Evolutionary conservation across 257 asterid genomes (phyloP).

Genomic region (Echium plantagineum): DNA sequence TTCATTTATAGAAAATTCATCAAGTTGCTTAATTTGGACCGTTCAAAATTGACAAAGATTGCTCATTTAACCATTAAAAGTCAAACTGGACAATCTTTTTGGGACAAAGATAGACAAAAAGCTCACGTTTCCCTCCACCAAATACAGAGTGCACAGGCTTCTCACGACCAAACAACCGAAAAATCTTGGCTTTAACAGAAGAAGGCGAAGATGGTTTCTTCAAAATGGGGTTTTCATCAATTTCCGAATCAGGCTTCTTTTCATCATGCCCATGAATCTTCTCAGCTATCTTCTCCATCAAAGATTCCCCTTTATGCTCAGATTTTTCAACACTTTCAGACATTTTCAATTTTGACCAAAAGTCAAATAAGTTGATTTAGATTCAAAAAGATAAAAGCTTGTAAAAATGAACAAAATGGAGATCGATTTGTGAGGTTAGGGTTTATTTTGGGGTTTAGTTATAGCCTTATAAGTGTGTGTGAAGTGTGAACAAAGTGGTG

Average conservation of each 20-base stretch:
- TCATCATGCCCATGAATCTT: constrained; percentile 44
- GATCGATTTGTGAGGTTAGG: no score
- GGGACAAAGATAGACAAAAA: no score
- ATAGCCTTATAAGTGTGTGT: constrained; percentile 1
- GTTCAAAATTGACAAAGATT: no score
- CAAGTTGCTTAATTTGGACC: no score
- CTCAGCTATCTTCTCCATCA: constrained; percentile 48
- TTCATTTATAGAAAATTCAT: no score
- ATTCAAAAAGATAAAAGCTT: no score
- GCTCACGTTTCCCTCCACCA: constrained; percentile 77
- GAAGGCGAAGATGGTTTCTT: not conserved
- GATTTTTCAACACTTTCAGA: constrained; percentile 59
- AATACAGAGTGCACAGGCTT: constrained; percentile 69
- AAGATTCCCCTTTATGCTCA: constrained; percentile 17
- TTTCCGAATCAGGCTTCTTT: constrained; percentile 22
- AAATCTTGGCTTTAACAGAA: constrained; percentile 36
- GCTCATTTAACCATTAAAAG: no score
- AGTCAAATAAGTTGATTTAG: no score
- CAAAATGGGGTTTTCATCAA: not conserved
- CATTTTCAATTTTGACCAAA: constrained; percentile 21
- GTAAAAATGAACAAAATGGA: not conserved
- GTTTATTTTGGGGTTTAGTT: constrained; percentile 18
- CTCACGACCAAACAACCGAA: constrained; percentile 52
- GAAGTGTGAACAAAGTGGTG: not conserved
- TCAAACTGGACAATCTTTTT: no score